A percentile compares a stretch with the other conserved stretches of the same genome.
phyloP scores from a whole-genome alignment of 371 early-diverging fungal genomes.

The Mucor velutinosus region DNA sequence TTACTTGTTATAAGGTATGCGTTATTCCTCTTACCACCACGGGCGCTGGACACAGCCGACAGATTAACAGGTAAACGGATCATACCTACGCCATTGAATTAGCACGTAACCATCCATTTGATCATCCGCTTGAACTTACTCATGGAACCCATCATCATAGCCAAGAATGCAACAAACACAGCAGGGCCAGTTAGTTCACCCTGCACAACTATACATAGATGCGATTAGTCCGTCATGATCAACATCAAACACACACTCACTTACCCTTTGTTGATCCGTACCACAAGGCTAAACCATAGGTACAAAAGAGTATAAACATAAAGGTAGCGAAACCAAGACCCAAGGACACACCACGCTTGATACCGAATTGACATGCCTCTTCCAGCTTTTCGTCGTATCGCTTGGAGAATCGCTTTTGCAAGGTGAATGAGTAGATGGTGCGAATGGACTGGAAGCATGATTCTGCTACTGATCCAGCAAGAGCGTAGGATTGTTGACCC shows the following conservation, averaged over 20 bases:
- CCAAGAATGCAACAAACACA: conserved; percentile 72
- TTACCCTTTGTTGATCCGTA: conserved; percentile 63
- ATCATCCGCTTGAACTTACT: neutral
- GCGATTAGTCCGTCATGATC: too few species aligned
- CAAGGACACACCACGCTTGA: conserved; percentile 52
- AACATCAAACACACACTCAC: too few species aligned
- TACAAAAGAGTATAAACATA: conserved; percentile 62
- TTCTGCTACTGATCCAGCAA: conserved; percentile 48
- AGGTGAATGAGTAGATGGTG: conserved; percentile 85
- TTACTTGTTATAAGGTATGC: too few species aligned
- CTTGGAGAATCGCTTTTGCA: conserved; percentile 67
- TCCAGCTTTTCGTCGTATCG: conserved; percentile 62
- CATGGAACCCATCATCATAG: conserved; percentile 63
- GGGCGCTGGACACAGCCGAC: conserved; percentile 61
- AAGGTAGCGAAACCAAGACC: conserved; percentile 64
- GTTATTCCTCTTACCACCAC: conserved; percentile 26
- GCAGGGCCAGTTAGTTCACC: conserved; percentile 49
- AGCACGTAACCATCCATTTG: neutral
- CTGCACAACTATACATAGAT: conserved; percentile 29
- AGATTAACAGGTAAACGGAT: conserved; percentile 60
- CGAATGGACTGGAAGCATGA: conserved; percentile 83
- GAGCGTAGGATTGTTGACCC: conserved; percentile 41
- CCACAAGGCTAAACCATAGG: conserved; percentile 81
- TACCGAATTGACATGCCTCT: conserved; percentile 57
- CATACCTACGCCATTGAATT: conserved; percentile 4